phyloP scores from a whole-genome alignment of 495 filamentous ascomycete species.

The Xylaria curta region DNA sequence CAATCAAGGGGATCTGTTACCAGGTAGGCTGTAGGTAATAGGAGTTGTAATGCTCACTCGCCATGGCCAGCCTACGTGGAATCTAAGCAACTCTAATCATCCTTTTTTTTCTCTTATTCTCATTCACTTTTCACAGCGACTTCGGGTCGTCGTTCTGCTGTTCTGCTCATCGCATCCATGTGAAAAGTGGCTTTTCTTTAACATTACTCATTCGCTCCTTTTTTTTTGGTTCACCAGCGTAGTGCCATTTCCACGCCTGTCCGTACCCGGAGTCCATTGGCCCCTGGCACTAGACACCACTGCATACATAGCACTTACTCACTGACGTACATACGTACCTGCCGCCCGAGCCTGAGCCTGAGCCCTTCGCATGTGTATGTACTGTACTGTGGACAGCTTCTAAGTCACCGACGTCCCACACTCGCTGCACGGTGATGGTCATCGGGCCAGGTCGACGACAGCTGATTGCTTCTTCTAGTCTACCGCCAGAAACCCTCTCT shows the following conservation, averaged over 20 bases:
- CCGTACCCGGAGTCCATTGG: slow-evolving; percentile 16
- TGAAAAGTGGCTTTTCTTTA: slow-evolving; percentile 9
- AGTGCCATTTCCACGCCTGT: not conserved
- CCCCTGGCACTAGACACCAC: not conserved
- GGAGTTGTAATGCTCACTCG: slow-evolving; percentile 18
- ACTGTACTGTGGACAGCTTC: slow-evolving; percentile 12
- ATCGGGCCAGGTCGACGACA: slow-evolving; percentile 23
- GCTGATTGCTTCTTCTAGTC: slow-evolving; percentile 29
- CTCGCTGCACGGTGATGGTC: slow-evolving; percentile 27
- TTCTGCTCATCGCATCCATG: slow-evolving; percentile 1
- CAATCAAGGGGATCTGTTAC: slow-evolving; percentile 10
- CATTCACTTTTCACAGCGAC: slow-evolving; percentile 7
- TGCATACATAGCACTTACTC: not conserved
- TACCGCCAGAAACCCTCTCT: slow-evolving; percentile 29
- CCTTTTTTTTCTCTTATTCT: not conserved
- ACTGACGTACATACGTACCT: not conserved
- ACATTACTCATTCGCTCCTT: slow-evolving; percentile 11
- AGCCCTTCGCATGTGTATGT: slow-evolving; percentile 6
- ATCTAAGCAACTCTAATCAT: not conserved
- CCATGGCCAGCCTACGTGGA: not conserved
- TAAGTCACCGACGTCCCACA: slow-evolving; percentile 17
- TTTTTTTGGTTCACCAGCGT: slow-evolving; percentile 9
- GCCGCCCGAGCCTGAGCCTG: not conserved
- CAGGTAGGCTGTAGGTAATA: slow-evolving; percentile 19
- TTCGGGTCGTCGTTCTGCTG: not conserved